Evolutionary conservation across 345 rosid species (phyloP), one percentile per base, ranked within the genome.

Genomic region (Punica granatum): DNA sequence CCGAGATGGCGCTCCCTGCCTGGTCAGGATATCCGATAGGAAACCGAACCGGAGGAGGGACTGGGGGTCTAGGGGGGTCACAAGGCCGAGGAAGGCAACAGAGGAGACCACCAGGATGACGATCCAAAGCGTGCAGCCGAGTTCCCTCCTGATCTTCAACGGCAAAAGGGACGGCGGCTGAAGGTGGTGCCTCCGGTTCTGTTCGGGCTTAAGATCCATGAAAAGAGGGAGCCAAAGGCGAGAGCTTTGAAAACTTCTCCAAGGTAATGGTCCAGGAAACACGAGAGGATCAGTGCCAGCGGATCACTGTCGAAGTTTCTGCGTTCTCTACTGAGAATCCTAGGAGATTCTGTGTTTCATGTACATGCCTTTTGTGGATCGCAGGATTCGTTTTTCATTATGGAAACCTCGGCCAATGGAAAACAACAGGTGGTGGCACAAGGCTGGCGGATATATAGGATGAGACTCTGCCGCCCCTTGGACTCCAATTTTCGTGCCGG

Each of bases 21-120:
- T 0, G 15, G 56, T 5, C 0, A 37, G 36, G 33, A 25, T 61
- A 6, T 10, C 65, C 13, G 75, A 41, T 28, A 67, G 66, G 70
- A 74, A 48, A 34, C 72, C 72, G 2, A 81, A 71, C 63, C 76
- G 79, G 14, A 76, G 69, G 60, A 70, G 33, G 0, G 70, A 31
- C 19, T 21, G 51, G 3, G 59, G 65, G 32, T 61, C 54, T 21
- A 73, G 73, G 53, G 72, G 73, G 63, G 59, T 64, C 0, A 66
- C 23, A 3, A 73, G 80, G 69, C 72, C 61, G 48, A 81, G 16
- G 43, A 78, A 26, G 46, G 75, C 12, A 63, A 72, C 15, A 6
- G 87, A 87, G 33, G 81, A 79, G 51, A 85, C 67, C 6, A 80
- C 39, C 65, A 82, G 31, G 61, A 53, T 10, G 25, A 87, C 56